These are phyloP conservation scores for Salix koriyanagi DNA, from an alignment of 345 rosid genomes.

Conservation along the genomic window DNA sequence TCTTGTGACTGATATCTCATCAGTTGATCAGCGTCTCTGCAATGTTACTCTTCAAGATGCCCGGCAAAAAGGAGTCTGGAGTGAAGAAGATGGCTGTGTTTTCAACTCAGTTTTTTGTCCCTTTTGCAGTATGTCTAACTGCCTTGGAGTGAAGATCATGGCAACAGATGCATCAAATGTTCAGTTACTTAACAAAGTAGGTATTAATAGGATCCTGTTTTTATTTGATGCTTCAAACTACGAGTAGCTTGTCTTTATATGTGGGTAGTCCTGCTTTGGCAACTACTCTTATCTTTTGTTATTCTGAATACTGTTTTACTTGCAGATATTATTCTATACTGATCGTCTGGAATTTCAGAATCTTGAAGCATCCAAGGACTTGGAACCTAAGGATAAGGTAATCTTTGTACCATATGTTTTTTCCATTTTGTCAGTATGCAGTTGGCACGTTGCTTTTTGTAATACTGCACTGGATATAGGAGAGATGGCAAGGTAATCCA, in stretches of 20 bases:
- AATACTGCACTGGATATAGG: too few species aligned
- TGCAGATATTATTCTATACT: conserved; percentile 58
- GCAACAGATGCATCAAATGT: conserved; percentile 79
- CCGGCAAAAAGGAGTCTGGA: conserved; percentile 57
- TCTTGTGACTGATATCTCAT: conserved; percentile 50
- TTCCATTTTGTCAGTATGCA: too few species aligned
- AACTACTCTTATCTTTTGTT: background rate
- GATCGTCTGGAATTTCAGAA: conserved; percentile 44
- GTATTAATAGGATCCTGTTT: background rate
- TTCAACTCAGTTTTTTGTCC: conserved; percentile 71
- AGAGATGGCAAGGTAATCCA: too few species aligned
- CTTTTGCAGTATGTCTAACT: conserved; percentile 55
- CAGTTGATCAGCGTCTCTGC: conserved; percentile 52
- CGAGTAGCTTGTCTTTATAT: background rate
- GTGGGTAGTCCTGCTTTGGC: background rate
- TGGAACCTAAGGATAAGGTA: conserved; percentile 34
- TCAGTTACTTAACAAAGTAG: conserved; percentile 67
- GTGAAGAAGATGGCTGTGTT: conserved; percentile 86
- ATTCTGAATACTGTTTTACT: conserved; percentile 5
- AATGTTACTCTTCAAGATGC: conserved; percentile 29
- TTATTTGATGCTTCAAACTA: background rate
- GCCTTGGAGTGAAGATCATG: conserved; percentile 75
- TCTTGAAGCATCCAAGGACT: conserved; percentile 29
- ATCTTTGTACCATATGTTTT: background rate
- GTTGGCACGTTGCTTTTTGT: too few species aligned